Percentiles rank a stretch among this genome's conserved stretches.
These are phyloP conservation scores for Saccharata proteae DNA, from an alignment of 2,329 filamentous ascomycete species.

Conservation along the genomic window DNA sequence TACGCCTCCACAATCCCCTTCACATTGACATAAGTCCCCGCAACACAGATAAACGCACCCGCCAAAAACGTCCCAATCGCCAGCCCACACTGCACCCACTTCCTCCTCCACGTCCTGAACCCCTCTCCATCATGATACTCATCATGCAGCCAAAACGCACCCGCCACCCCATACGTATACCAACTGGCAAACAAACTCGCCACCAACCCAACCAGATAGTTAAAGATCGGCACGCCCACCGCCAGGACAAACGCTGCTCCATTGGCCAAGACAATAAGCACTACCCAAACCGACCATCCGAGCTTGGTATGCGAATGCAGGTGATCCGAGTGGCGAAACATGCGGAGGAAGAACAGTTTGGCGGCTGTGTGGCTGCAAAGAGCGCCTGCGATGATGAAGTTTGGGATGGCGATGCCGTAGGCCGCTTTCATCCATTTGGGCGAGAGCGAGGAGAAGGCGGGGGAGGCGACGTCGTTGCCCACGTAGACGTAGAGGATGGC, in stretches of 20 bases:
- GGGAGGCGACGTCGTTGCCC: slow-evolving; percentile 33
- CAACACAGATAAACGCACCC: slow-evolving; percentile 38
- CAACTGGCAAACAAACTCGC: slow-evolving; percentile 41
- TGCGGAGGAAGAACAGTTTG: slow-evolving; percentile 39
- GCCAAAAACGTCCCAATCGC: slow-evolving; percentile 32
- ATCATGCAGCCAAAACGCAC: slow-evolving; percentile 42
- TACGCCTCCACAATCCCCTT: slow-evolving; percentile 24
- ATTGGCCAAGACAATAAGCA: slow-evolving; percentile 36
- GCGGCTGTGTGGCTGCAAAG: slow-evolving; percentile 41
- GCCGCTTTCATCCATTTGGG: slow-evolving; percentile 37
- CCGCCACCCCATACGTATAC: slow-evolving; percentile 43
- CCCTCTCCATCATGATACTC: slow-evolving; percentile 34
- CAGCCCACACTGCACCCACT: slow-evolving; percentile 27
- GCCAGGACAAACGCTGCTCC: slow-evolving; percentile 31
- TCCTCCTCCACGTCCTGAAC: slow-evolving; percentile 24
- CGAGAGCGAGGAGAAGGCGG: slow-evolving; percentile 36
- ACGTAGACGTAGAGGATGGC: slow-evolving; percentile 40
- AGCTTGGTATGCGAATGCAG: slow-evolving; percentile 35
- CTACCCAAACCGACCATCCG: slow-evolving; percentile 37
- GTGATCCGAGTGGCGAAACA: slow-evolving; percentile 35
- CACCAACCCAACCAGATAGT: slow-evolving; percentile 40
- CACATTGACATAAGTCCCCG: slow-evolving; percentile 39
- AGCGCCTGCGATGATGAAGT: slow-evolving; percentile 38
- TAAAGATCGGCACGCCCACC: slow-evolving; percentile 42
- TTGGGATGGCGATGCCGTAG: slow-evolving; percentile 40